Conservation (phyloP, 2,329 filamentous ascomycete genomes). For the Paradendryphiella salina region DNA sequence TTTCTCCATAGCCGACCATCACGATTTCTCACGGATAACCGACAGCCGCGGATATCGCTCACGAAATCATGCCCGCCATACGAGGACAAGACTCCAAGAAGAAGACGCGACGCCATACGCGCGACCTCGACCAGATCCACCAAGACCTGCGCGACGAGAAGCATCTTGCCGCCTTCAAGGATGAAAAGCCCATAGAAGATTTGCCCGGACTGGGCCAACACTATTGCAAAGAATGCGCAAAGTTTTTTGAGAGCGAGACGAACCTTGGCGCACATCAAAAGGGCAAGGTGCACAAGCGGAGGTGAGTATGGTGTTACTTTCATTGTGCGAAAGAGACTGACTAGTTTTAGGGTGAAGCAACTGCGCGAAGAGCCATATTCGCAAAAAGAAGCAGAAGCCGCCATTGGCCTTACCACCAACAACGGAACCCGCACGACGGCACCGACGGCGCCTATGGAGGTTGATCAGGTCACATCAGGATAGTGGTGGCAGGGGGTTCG, state of each 20-base stretch:
- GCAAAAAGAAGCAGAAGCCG: constrained; percentile 83
- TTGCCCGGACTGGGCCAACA: constrained; percentile 81
- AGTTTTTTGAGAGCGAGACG: constrained; percentile 88
- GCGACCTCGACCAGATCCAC: constrained; percentile 91
- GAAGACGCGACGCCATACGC: constrained; percentile 57
- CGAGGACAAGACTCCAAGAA: constrained; percentile 54
- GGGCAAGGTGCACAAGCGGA: constrained; percentile 92
- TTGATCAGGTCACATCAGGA: constrained; percentile 31
- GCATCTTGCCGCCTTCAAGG: constrained; percentile 78
- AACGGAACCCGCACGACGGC: constrained; percentile 57
- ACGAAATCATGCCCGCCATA: constrained; percentile 55
- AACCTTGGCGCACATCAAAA: constrained; percentile 76
- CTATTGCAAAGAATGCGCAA: constrained; percentile 92
- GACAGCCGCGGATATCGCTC: constrained; percentile 35
- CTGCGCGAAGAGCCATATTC: constrained; percentile 83
- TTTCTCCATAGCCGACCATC: constrained; percentile 31
- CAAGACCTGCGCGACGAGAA: constrained; percentile 76
- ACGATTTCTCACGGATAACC: constrained; percentile 27
- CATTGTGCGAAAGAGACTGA: constrained; percentile 14
- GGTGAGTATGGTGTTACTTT: constrained; percentile 53
- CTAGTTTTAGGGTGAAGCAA: constrained; percentile 68
- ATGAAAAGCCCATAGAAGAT: constrained; percentile 79
- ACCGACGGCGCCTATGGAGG: constrained; percentile 39
- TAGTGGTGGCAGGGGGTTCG: constrained; percentile 8
- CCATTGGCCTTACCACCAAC: constrained; percentile 70